These are phyloP conservation scores for Gastrolobium bilobum DNA, from an alignment of 306 rosid species.

Conservation along the genomic window DNA sequence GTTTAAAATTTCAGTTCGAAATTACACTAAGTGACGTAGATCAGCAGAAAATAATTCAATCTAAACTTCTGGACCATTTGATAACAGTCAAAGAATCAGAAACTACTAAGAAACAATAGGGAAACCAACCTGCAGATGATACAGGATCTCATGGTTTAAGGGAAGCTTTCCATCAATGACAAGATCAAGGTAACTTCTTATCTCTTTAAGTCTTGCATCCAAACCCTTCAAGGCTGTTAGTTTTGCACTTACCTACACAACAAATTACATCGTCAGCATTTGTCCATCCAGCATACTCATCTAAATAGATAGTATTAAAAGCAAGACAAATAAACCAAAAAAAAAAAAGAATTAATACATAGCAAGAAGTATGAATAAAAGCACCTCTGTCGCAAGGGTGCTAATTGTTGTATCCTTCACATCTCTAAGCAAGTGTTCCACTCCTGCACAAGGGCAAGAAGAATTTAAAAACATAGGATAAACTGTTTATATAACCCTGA, in stretches of 20 bases:
- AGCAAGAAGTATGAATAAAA: constrained; percentile 13
- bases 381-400: constrained; percentile 55
- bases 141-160: constrained; percentile 88
- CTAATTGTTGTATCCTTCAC: constrained; percentile 76
- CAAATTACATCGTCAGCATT: neutral
- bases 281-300: constrained; percentile 3
- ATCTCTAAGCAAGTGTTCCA: constrained; percentile 83
- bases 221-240: constrained; percentile 92
- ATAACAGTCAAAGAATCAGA: constrained; percentile 24
- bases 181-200: constrained; percentile 84
- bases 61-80: constrained; percentile 23
- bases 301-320: neutral
- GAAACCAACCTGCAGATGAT: constrained; percentile 80
- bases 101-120: neutral
- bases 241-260: constrained; percentile 79
- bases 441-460: constrained; percentile 65
- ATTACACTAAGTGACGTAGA: neutral
- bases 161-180: constrained; percentile 83
- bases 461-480: constrained; percentile 20
- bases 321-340: constrained; percentile 13
- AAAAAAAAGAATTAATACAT: neutral
- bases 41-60: neutral
- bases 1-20: constrained; percentile 6
- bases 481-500: neutral
- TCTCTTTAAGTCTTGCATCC: constrained; percentile 83